phyloP scores from a whole-genome alignment of 306 rosid species.

The Trifolium fragiferum region DNA sequence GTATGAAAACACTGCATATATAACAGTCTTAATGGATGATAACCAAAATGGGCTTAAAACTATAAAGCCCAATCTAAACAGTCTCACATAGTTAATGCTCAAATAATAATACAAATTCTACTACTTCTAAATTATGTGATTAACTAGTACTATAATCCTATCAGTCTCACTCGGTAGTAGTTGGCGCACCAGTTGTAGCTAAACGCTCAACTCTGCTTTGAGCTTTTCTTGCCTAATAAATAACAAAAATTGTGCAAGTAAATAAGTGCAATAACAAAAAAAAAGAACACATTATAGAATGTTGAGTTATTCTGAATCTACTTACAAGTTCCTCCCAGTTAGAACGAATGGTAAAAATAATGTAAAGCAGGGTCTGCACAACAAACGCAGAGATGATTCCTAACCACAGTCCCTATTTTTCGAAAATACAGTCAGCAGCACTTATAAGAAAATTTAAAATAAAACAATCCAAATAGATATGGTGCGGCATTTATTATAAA shows the following conservation, averaged over 20 bases:
- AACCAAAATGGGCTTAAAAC: too few species aligned
- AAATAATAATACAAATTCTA: too few species aligned
- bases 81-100: too few species aligned
- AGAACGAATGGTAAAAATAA: constrained; percentile 51
- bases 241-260: not conserved
- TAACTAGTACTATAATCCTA: too few species aligned
- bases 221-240: constrained; percentile 56
- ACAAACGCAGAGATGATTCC: constrained; percentile 70
- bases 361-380: constrained; percentile 61
- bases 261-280: not conserved
- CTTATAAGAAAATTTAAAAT: not conserved
- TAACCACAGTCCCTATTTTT: constrained; percentile 68
- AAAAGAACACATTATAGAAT: not conserved
- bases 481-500: not conserved
- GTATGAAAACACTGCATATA: too few species aligned
- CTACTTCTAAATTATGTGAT: too few species aligned
- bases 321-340: constrained; percentile 70
- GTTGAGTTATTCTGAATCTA: constrained; percentile 4
- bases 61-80: too few species aligned
- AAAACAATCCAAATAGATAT: not conserved
- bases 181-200: not conserved
- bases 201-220: constrained; percentile 41
- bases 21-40: too few species aligned
- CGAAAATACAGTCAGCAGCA: not conserved
- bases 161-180: constrained; percentile 6